phyloP scores from a whole-genome alignment of 73 alveolate genomes.

The Paramecium sonneborni region DNA sequence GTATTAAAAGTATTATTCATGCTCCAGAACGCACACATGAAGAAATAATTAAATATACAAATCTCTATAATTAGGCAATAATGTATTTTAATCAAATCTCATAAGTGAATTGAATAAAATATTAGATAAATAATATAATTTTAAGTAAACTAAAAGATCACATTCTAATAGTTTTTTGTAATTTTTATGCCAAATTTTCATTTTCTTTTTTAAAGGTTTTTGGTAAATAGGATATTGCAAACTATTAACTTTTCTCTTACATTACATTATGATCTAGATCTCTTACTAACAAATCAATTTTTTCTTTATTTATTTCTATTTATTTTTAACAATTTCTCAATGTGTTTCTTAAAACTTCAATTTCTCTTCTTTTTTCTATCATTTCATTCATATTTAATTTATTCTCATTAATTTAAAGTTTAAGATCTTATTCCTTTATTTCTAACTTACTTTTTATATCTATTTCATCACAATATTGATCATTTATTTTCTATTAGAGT shows the following conservation, averaged over 20 bases:
- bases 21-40: conserved; percentile 29
- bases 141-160: neutral
- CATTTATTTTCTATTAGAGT: neutral
- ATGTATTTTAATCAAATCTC: neutral
- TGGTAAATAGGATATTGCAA: conserved; percentile 6
- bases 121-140: neutral
- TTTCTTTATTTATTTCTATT: conserved; percentile 35
- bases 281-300: conserved; percentile 26
- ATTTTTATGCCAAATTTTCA: neutral
- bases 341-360: neutral
- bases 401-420: conserved; percentile 4
- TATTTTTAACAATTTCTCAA: conserved; percentile 18
- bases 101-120: conserved; percentile 14
- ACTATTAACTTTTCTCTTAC: conserved; percentile 15
- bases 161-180: conserved; percentile 38
- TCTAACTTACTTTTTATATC: conserved; percentile 33
- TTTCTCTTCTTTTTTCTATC: conserved; percentile 48
- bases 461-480: conserved; percentile 28
- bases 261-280: conserved; percentile 23
- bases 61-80: conserved; percentile 29
- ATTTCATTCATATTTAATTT: conserved; percentile 45
- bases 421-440: conserved; percentile 40
- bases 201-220: neutral
- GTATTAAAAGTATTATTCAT: conserved; percentile 27
- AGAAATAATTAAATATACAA: conserved; percentile 14